A percentile compares a stretch with the other conserved stretches of the same genome.
Conservation (phyloP, 2,329 filamentous ascomycete species). For the Thielaviopsis cerberus region DNA sequence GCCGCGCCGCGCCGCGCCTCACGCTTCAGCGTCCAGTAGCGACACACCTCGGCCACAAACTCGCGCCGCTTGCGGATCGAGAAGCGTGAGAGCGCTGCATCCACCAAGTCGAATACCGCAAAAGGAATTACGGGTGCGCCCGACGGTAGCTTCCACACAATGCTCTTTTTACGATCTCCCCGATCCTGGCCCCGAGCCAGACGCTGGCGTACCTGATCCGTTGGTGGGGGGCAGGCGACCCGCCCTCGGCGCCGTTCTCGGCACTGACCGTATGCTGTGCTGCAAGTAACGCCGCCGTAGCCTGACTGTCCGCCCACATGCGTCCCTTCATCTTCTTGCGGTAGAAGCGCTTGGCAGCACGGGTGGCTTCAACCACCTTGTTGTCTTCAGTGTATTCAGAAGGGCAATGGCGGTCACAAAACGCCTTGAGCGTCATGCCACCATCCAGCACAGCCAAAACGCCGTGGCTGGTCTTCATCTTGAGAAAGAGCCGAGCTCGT, state of each 20-base stretch:
- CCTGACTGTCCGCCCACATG: conserved; percentile 82
- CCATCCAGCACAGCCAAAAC: conserved; percentile 60
- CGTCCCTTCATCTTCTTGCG: conserved; percentile 73
- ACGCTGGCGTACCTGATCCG: conserved; percentile 15
- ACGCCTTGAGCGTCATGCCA: conserved; percentile 71
- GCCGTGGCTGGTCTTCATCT: conserved; percentile 87
- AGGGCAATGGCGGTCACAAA: conserved; percentile 89
- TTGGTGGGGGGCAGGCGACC: background rate
- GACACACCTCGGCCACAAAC: conserved; percentile 80
- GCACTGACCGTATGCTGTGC: conserved; percentile 36
- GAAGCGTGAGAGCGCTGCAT: conserved; percentile 67
- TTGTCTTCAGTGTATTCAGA: conserved; percentile 76
- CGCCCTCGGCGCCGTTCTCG: background rate
- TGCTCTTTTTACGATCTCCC: conserved; percentile 4
- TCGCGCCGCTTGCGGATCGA: conserved; percentile 69
- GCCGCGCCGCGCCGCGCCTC: conserved; percentile 83
- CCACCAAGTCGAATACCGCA: conserved; percentile 69
- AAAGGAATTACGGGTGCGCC: conserved; percentile 88
- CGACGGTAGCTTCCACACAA: conserved; percentile 69
- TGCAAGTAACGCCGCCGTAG: conserved; percentile 63
- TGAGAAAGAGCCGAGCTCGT: conserved; percentile 68
- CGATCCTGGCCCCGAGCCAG: background rate
- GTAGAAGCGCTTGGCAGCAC: conserved; percentile 75
- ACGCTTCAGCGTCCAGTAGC: conserved; percentile 94
- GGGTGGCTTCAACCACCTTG: conserved; percentile 60